Percentiles rank a stretch among this genome's conserved stretches.
These are phyloP conservation scores for Fusarium anguioides DNA, from an alignment of 2,329 filamentous ascomycete species.

Conservation along the genomic window DNA sequence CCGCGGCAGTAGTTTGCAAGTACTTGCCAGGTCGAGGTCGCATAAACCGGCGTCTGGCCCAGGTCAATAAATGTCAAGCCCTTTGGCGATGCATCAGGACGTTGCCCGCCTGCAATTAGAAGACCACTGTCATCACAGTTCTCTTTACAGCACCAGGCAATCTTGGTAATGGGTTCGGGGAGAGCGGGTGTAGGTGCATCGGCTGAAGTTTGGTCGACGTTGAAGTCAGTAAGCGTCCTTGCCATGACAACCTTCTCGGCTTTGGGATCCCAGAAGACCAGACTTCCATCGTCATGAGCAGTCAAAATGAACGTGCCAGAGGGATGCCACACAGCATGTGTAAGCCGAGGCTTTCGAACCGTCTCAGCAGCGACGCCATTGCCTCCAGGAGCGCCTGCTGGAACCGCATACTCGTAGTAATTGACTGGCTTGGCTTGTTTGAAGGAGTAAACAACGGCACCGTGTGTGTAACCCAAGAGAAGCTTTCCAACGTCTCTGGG, in stretches of 20 bases:
- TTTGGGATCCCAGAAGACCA: constrained; percentile 94
- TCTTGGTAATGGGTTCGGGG: constrained; percentile 79
- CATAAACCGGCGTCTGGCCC: constrained; percentile 87
- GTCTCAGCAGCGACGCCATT: constrained; percentile 72
- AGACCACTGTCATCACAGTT: constrained; percentile 95
- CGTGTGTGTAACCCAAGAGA: constrained; percentile 89
- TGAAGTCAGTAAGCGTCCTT: constrained; percentile 78
- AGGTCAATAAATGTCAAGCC: constrained; percentile 91
- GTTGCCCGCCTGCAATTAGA: constrained; percentile 83
- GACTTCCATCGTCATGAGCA: constrained; percentile 87
- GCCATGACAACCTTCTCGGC: constrained; percentile 88
- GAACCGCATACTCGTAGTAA: constrained; percentile 86
- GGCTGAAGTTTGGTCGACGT: constrained; percentile 75
- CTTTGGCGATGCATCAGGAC: constrained; percentile 73
- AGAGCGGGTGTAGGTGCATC: constrained; percentile 64
- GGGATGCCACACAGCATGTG: constrained; percentile 92
- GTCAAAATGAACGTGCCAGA: constrained; percentile 91
- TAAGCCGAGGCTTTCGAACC: constrained; percentile 77
- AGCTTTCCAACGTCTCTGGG: constrained; percentile 92
- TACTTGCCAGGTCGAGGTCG: constrained; percentile 89
- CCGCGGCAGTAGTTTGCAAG: constrained; percentile 82
- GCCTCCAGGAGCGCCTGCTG: constrained; percentile 85
- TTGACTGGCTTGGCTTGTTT: constrained; percentile 85
- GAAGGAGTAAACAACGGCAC: constrained; percentile 91
- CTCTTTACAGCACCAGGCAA: constrained; percentile 93